phyloP scores from a whole-genome alignment of 2,329 filamentous ascomycete genomes.

The Aspergillus clavatus region DNA sequence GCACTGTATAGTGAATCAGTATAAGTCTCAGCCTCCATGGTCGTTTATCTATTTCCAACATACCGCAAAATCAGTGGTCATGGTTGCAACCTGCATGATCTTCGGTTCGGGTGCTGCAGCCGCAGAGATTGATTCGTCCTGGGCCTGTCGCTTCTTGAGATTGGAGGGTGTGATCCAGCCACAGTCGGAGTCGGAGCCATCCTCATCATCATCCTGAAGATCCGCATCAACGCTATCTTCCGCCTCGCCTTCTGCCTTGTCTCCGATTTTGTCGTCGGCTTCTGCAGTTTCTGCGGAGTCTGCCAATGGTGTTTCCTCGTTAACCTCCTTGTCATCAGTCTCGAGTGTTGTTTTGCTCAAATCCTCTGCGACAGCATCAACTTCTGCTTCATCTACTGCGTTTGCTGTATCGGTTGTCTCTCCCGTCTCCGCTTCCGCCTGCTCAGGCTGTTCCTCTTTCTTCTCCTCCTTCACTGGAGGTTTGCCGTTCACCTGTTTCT shows the following conservation, averaged over 20 bases:
- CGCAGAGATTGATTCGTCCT: slow-evolving; percentile 52
- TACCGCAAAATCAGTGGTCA: slow-evolving; percentile 96
- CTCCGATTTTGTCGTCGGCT: slow-evolving; percentile 16
- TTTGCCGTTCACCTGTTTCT: slow-evolving; percentile 70
- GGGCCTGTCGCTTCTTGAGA: slow-evolving; percentile 74
- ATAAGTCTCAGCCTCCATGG: not conserved
- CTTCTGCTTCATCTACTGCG: slow-evolving; percentile 19
- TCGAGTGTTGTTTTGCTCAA: slow-evolving; percentile 27
- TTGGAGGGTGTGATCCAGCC: slow-evolving; percentile 96
- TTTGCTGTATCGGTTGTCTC: slow-evolving; percentile 10
- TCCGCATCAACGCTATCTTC: slow-evolving; percentile 26
- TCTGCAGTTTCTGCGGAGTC: slow-evolving; percentile 14
- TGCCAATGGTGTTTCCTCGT: slow-evolving; percentile 14
- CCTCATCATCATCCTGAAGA: slow-evolving; percentile 26
- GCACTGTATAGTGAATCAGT: slow-evolving; percentile 22
- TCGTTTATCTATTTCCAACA: slow-evolving; percentile 9
- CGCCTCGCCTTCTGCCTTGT: too few relatives aligned
- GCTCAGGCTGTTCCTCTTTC: slow-evolving; percentile 30
- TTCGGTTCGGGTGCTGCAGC: slow-evolving; percentile 52
- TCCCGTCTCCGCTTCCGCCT: slow-evolving; percentile 16
- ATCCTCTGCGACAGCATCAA: slow-evolving; percentile 27
- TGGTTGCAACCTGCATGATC: slow-evolving; percentile 78
- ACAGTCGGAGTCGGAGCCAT: slow-evolving; percentile 43
- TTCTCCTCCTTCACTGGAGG: slow-evolving; percentile 48
- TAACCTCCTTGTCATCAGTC: slow-evolving; percentile 20